Percentiles rank a stretch among this genome's conserved stretches.
These are phyloP conservation scores for Nicotiana tabacum DNA, from an alignment of 257 asterid genomes.

Conservation along the genomic window DNA sequence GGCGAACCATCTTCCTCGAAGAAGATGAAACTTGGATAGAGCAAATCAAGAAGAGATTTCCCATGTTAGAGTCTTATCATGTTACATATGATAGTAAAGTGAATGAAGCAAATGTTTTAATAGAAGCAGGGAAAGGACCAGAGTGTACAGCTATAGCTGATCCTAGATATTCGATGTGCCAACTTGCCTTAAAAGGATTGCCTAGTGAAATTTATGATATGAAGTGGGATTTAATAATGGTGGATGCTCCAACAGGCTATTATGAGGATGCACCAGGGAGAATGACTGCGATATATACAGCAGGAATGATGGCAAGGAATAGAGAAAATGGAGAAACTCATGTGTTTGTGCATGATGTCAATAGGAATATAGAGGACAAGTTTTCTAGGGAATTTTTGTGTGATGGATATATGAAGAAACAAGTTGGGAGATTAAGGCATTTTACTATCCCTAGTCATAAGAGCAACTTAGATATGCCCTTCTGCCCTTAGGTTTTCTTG, in stretches of 20 bases:
- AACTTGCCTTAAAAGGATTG: constrained; percentile 63
- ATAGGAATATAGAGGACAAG: constrained; percentile 74
- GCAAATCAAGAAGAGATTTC: constrained; percentile 60
- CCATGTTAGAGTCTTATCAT: constrained; percentile 65
- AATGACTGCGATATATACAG: constrained; percentile 85
- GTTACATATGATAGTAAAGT: constrained; percentile 60
- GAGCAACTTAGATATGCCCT: constrained; percentile 48
- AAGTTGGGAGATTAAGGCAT: constrained; percentile 80
- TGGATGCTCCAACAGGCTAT: constrained; percentile 88
- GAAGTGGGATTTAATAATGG: constrained; percentile 87
- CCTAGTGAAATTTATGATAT: constrained; percentile 51
- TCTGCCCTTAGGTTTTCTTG: constrained; percentile 47
- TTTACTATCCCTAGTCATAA: constrained; percentile 64
- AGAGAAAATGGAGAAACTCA: constrained; percentile 49
- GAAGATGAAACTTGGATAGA: constrained; percentile 77
- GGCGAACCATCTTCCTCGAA: constrained; percentile 71
- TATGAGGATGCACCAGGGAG: constrained; percentile 86
- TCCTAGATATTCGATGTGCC: constrained; percentile 71
- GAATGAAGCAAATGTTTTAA: constrained; percentile 45
- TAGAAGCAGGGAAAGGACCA: constrained; percentile 63
- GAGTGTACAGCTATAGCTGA: constrained; percentile 58
- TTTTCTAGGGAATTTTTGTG: constrained; percentile 66
- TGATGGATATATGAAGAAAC: constrained; percentile 70
- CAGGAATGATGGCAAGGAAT: constrained; percentile 92
- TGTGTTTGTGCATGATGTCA: constrained; percentile 85